Percentiles rank a stretch among this genome's conserved stretches.
Evolutionary conservation across 106 monocot genomes (phyloP).

Genomic region (Dendrobium nobile): DNA sequence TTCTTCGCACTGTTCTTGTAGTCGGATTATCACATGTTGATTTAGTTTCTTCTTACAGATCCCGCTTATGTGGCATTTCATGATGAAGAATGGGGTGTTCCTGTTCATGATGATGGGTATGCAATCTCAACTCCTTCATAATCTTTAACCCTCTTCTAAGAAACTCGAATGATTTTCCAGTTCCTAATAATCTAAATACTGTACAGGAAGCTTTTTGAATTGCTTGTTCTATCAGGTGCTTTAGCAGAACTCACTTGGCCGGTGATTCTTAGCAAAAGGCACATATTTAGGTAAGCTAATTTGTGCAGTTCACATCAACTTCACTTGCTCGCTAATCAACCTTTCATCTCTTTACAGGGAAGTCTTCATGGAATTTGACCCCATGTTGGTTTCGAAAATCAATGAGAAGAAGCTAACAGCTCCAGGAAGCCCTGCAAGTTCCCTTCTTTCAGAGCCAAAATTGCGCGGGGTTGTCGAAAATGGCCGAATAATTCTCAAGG

Average conservation of each 20-base stretch:
- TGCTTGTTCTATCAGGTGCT: constrained; percentile 16
- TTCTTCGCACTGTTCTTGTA: background rate
- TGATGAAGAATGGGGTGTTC: constrained; percentile 80
- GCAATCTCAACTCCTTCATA: background rate
- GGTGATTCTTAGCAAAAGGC: constrained; percentile 16
- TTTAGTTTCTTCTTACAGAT: background rate
- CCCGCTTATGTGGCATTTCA: constrained; percentile 50
- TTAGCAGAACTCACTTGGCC: constrained; percentile 14
- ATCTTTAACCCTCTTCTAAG: background rate
- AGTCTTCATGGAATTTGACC: constrained; percentile 49
- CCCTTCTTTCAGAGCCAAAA: constrained; percentile 30
- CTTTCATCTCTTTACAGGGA: constrained; percentile 25
- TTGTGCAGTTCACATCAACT: background rate
- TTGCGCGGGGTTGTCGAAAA: constrained; percentile 27
- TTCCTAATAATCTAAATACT: constrained; percentile 13
- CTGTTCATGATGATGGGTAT: constrained; percentile 74
- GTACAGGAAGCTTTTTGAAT: constrained; percentile 39
- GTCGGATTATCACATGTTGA: background rate
- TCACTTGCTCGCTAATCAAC: background rate
- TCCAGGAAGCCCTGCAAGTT: constrained; percentile 27
- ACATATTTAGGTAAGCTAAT: constrained; percentile 23
- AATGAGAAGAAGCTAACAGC: constrained; percentile 40
- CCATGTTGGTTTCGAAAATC: constrained; percentile 35
- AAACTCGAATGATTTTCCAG: background rate
- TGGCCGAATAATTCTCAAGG: constrained; percentile 27